Percentiles rank a stretch among this genome's conserved stretches.
phyloP scores from a whole-genome alignment of 176 grass and related monocot genomes.

The Musa schizocarpa region DNA sequence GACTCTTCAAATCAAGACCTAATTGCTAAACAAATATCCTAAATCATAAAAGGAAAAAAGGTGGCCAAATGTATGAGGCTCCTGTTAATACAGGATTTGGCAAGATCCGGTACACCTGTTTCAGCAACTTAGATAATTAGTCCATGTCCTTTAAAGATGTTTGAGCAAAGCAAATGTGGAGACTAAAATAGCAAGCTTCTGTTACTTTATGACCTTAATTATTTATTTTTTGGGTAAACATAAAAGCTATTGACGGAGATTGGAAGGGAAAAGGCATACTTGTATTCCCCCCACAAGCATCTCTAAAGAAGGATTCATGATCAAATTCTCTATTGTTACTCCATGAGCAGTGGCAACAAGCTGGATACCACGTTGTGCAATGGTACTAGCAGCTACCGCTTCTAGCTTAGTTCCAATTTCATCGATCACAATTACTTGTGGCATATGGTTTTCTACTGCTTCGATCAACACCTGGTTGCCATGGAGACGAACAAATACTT shows the following conservation, averaged over 20 bases:
- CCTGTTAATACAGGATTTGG: no score
- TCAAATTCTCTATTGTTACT: slow-evolving; percentile 77
- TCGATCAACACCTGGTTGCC: slow-evolving; percentile 71
- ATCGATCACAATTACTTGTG: slow-evolving; percentile 89
- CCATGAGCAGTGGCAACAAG: slow-evolving; percentile 90
- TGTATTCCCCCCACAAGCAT: slow-evolving; percentile 89
- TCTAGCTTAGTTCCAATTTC: slow-evolving; percentile 92
- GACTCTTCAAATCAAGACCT: no score
- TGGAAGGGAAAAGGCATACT: slow-evolving; percentile 23
- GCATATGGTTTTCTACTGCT: slow-evolving; percentile 98
- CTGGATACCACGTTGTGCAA: slow-evolving; percentile 89
- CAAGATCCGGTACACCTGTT: no score
- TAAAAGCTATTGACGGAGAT: not conserved
- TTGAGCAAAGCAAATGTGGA: not conserved
- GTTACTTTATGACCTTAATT: not conserved
- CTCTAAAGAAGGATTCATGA: slow-evolving; percentile 80
- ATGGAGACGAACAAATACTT: not conserved
- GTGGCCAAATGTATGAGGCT: no score
- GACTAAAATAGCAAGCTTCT: not conserved
- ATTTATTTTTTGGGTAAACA: not conserved
- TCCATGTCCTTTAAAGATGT: not conserved
- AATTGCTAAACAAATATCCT: no score
- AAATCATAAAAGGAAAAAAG: no score
- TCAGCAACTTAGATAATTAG: not conserved
- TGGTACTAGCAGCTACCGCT: slow-evolving; percentile 83